Conservation (phyloP, 805 yeast species). For the Brettanomyces anomalus region DNA sequence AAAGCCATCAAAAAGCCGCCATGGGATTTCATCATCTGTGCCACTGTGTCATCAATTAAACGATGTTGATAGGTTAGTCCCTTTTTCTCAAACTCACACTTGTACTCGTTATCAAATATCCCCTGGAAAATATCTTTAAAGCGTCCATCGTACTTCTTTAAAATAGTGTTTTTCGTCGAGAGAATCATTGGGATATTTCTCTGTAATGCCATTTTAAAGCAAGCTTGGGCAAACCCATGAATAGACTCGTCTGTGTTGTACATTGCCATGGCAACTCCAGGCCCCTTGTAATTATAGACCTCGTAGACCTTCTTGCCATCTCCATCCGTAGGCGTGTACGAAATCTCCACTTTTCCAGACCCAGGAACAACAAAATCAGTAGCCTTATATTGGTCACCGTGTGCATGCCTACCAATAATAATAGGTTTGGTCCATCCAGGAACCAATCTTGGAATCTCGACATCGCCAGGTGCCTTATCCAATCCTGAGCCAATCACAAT, state of each 20-base stretch:
- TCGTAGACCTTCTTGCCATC: conserved; percentile 36
- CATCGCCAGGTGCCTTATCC: conserved; percentile 14
- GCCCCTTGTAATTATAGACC: conserved; percentile 54
- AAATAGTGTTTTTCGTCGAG: conserved; percentile 73
- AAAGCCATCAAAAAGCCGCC: conserved; percentile 78
- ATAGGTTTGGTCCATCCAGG: conserved; percentile 80
- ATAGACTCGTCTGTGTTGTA: conserved; percentile 77
- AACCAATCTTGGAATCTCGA: conserved; percentile 63
- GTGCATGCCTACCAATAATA: conserved; percentile 80
- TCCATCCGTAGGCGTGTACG: conserved; percentile 56
- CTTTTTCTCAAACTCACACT: conserved; percentile 43
- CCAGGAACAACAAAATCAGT: conserved; percentile 61
- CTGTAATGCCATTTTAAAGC: conserved; percentile 63
- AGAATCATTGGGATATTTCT: conserved; percentile 57
- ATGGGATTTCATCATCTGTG: conserved; percentile 77
- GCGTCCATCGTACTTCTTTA: conserved; percentile 75
- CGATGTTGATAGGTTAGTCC: conserved; percentile 74
- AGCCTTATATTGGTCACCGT: conserved; percentile 79
- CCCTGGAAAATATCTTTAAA: conserved; percentile 74
- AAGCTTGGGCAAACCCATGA: conserved; percentile 68
- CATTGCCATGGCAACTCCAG: conserved; percentile 77
- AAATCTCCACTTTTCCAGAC: conserved; percentile 59
- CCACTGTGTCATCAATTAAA: conserved; percentile 82
- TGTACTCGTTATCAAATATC: conserved; percentile 50
- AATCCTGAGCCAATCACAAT: conserved; percentile 52